phyloP scores from a whole-genome alignment of 768 basidiomycete species.

The Termitomyces bulborhizus region DNA sequence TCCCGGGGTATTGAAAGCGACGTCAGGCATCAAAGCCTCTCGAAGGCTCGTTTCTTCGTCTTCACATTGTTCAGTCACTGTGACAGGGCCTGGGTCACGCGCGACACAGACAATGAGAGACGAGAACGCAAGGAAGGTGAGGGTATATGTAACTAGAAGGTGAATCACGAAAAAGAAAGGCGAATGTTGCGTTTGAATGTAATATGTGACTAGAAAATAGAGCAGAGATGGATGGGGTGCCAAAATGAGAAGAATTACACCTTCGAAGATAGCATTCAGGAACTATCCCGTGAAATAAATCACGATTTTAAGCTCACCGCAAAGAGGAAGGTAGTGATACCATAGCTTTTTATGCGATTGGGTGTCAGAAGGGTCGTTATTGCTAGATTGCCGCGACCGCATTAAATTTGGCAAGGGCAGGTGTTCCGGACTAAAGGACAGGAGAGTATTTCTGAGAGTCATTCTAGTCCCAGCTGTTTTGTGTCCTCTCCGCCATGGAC shows the following conservation, averaged over 20 bases:
- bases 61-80: slow-evolving; percentile 19
- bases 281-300: not conserved
- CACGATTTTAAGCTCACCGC: slow-evolving; percentile 29
- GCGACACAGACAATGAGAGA: slow-evolving; percentile 68
- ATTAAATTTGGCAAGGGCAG: slow-evolving; percentile 5
- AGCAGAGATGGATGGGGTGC: slow-evolving; percentile 73
- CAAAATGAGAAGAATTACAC: slow-evolving; percentile 49
- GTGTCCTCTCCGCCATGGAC: slow-evolving; percentile 6
- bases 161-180: slow-evolving; percentile 45
- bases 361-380: slow-evolving; percentile 2
- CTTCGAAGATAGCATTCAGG: slow-evolving; percentile 9
- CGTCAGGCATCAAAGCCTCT: slow-evolving; percentile 55
- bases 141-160: slow-evolving; percentile 50
- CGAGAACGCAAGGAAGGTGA: slow-evolving; percentile 64
- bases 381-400: not conserved
- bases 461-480: slow-evolving; percentile 11
- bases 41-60: slow-evolving; percentile 43
- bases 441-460: slow-evolving; percentile 14
- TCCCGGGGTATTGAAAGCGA: slow-evolving; percentile 46
- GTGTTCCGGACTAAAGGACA: slow-evolving; percentile 16
- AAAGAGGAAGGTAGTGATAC: slow-evolving; percentile 55
- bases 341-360: slow-evolving; percentile 39
- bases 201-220: slow-evolving; percentile 60
- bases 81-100: slow-evolving; percentile 70
- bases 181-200: slow-evolving; percentile 48